These are phyloP conservation scores for Bromus sterilis DNA, from an alignment of 176 grass and related monocot species.

Conservation along the genomic window DNA sequence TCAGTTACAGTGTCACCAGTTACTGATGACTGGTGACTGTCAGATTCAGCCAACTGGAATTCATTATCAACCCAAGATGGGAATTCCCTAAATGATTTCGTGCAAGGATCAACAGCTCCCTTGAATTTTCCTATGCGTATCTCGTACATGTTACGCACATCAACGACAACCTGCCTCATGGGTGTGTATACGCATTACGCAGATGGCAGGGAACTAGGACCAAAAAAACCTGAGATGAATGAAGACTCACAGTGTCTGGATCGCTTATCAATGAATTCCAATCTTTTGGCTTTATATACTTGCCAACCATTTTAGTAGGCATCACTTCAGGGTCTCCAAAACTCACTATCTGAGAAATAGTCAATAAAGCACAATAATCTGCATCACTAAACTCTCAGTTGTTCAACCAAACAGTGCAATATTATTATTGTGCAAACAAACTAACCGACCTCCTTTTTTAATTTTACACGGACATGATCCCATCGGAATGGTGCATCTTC, in stretches of 20 bases:
- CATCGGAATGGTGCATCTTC: conserved; percentile 94
- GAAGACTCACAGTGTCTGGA: conserved; percentile 70
- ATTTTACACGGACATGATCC: conserved; percentile 97
- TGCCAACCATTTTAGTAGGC: conserved; percentile 84
- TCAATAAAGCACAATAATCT: conserved; percentile 10
- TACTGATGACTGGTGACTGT: conserved; percentile 1
- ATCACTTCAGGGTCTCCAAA: conserved; percentile 78
- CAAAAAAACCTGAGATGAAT: not conserved
- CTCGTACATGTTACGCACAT: conserved; percentile 97
- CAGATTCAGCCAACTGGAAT: conserved; percentile 59
- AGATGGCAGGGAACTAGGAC: not conserved
- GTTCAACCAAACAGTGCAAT: not conserved
- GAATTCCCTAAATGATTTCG: conserved; percentile 80
- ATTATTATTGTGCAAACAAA: not conserved
- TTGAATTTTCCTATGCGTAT: conserved; percentile 95
- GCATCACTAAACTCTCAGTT: not conserved
- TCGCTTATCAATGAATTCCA: conserved; percentile 91
- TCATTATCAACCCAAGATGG: conserved; percentile 72
- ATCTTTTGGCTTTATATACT: conserved; percentile 86
- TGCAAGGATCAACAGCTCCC: conserved; percentile 80
- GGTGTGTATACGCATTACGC: not conserved
- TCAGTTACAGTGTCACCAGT: not conserved
- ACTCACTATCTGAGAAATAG: conserved; percentile 61
- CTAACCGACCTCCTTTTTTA: conserved; percentile 84
- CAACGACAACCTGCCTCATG: conserved; percentile 70